phyloP scores from a whole-genome alignment of 2,329 filamentous ascomycete genomes.

The Endocalyx cinctus region DNA sequence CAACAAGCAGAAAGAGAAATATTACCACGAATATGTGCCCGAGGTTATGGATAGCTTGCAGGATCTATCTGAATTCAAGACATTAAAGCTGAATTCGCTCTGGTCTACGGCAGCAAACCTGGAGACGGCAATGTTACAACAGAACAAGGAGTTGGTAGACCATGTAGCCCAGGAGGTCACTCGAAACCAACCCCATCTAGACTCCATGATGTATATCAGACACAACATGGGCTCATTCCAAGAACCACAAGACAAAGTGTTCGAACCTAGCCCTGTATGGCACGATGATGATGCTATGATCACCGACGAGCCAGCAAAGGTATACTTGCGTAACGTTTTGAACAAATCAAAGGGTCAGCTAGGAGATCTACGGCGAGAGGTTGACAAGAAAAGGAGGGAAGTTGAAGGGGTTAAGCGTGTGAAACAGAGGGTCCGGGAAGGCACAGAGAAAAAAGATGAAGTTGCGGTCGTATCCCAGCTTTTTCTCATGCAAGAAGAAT shows the following conservation, averaged over 20 bases:
- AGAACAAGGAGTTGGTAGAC: conserved; percentile 67
- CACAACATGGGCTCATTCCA: conserved; percentile 83
- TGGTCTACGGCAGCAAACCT: conserved; percentile 79
- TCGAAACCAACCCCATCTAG: conserved; percentile 80
- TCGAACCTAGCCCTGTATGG: conserved; percentile 96
- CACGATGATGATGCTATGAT: conserved; percentile 87
- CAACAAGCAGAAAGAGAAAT: conserved; percentile 95
- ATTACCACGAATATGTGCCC: conserved; percentile 95
- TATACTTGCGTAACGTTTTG: conserved; percentile 87
- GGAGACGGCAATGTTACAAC: conserved; percentile 72
- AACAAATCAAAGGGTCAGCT: conserved; percentile 85
- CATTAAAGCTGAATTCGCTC: conserved; percentile 74
- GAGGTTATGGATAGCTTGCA: conserved; percentile 91
- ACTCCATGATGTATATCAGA: conserved; percentile 96
- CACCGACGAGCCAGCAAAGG: conserved; percentile 78
- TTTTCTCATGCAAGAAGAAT: conserved; percentile 76
- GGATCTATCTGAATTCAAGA: conserved; percentile 86
- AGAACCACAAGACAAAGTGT: conserved; percentile 78
- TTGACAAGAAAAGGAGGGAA: conserved; percentile 81
- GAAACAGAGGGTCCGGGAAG: conserved; percentile 73
- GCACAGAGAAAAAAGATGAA: conserved; percentile 84
- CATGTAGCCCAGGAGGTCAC: conserved; percentile 76
- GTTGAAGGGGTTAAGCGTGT: conserved; percentile 72
- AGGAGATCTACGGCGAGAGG: conserved; percentile 73
- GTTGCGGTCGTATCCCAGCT: conserved; percentile 78